Percentiles rank a stretch among this genome's conserved stretches.
These are phyloP conservation scores for Microthyrium microscopicum DNA, from an alignment of 2,329 filamentous ascomycete species.

Conservation along the genomic window DNA sequence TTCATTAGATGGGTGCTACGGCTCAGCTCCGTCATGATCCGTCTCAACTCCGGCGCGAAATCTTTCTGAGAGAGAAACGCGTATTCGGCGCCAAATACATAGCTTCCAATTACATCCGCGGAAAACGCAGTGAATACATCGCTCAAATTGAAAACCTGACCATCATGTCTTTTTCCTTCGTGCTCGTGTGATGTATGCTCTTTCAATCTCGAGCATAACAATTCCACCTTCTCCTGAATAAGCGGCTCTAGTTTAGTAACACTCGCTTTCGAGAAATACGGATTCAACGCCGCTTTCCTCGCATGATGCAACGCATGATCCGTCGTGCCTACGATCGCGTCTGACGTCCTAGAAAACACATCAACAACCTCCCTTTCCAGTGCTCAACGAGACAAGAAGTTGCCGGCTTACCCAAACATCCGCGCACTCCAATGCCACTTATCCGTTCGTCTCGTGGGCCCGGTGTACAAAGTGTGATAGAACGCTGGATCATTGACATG, in stretches of 20 bases:
- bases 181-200: not conserved
- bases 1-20: conserved; percentile 16
- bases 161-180: too few species aligned
- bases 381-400: not conserved
- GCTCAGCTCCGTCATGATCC: conserved; percentile 12
- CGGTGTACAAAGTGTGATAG: conserved; percentile 17
- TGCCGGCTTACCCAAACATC: conserved; percentile 5
- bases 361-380: conserved; percentile 4
- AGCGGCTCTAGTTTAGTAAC: conserved; percentile 12
- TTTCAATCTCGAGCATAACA: conserved; percentile 3
- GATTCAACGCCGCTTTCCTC: conserved; percentile 17
- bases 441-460: conserved; percentile 10
- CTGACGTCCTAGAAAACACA: not conserved
- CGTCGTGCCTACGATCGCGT: conserved; percentile 10
- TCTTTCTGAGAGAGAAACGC: conserved; percentile 11
- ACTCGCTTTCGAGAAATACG: conserved; percentile 19
- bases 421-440: conserved; percentile 11
- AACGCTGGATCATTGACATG: conserved; percentile 10
- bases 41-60: conserved; percentile 10
- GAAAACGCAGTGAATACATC: conserved; percentile 10
- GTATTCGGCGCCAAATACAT: conserved; percentile 12
- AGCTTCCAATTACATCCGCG: conserved; percentile 12
- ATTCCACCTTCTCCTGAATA: conserved; percentile 10
- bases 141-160: conserved; percentile 5
- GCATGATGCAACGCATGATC: conserved; percentile 18